These are phyloP conservation scores for Boletus tomentosulus DNA, from an alignment of 768 basidiomycete species.

Conservation along the genomic window DNA sequence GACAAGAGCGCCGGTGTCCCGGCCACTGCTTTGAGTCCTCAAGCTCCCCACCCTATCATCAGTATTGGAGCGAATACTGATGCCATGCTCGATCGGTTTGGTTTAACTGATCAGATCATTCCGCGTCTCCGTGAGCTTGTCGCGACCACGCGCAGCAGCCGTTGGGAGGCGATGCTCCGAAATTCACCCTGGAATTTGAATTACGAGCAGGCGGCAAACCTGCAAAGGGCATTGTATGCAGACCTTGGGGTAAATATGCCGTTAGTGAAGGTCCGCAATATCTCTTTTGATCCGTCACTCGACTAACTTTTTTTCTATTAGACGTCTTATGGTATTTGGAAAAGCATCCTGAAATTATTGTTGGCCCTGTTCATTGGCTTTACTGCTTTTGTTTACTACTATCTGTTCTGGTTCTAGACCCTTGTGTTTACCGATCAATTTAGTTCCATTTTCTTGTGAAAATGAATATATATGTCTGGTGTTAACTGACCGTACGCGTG, in stretches of 20 bases:
- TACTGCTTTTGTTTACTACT: neutral
- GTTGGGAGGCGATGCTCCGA: constrained; percentile 2
- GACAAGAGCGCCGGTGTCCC: neutral
- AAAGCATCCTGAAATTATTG: neutral
- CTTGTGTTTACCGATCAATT: neutral
- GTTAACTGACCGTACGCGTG: neutral
- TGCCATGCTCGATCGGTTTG: constrained; percentile 6
- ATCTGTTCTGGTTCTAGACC: neutral
- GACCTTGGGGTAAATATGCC: neutral
- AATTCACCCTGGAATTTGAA: constrained; percentile 4
- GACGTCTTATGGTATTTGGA: neutral
- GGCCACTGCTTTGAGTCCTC: neutral
- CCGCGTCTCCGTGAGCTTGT: neutral
- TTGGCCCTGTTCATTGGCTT: neutral
- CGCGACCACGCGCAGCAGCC: neutral
- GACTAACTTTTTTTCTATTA: neutral
- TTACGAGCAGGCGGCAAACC: constrained; percentile 6
- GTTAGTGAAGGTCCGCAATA: neutral
- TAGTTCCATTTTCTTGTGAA: neutral
- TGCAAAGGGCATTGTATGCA: neutral
- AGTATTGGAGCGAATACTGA: constrained; percentile 9
- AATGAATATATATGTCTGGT: neutral
- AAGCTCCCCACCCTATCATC: neutral
- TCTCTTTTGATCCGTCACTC: neutral
- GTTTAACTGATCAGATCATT: neutral